Evolutionary conservation across 2,329 filamentous ascomycete species (phyloP).

Genomic region (Aureobasidium leucospermi): DNA sequence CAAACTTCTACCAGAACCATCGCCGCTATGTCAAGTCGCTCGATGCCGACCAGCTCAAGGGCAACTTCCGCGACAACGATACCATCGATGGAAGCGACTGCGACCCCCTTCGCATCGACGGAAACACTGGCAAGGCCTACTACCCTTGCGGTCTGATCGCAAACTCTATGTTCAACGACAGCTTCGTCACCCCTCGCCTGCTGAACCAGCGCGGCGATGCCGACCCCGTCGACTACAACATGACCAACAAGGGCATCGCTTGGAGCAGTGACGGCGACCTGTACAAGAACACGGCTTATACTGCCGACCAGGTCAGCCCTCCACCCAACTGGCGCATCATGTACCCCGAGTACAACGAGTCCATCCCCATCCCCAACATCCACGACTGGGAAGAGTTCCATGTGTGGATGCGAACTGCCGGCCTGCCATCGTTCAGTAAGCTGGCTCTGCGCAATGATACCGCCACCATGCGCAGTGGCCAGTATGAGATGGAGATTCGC

Average conservation of each 20-base stretch:
- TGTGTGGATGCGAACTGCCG: conserved; percentile 98
- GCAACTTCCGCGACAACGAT: conserved; percentile 51
- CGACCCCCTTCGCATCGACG: conserved; percentile 53
- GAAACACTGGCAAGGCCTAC: conserved; percentile 56
- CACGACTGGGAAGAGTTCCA: conserved; percentile 77
- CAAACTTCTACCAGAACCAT: conserved; percentile 99
- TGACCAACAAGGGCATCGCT: conserved; percentile 73
- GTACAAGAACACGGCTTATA: conserved; percentile 65
- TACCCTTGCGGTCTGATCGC: conserved; percentile 95
- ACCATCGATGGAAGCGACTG: conserved; percentile 65
- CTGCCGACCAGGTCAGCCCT: conserved; percentile 58
- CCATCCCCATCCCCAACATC: conserved; percentile 62
- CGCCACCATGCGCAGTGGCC: conserved; percentile 58
- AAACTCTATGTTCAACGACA: conserved; percentile 96
- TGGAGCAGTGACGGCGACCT: conserved; percentile 78
- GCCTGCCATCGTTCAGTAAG: conserved; percentile 90
- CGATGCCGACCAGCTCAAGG: conserved; percentile 74
- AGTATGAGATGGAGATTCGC: conserved; percentile 68
- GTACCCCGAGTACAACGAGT: conserved; percentile 65
- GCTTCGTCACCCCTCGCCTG: conserved; percentile 60
- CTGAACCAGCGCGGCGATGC: conserved; percentile 44
- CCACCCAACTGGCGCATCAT: conserved; percentile 77
- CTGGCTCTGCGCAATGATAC: conserved; percentile 76
- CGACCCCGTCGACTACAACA: conserved; percentile 54
- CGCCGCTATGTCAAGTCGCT: conserved; percentile 91